Conservation (phyloP, 208 protist species). For the Endotrypanum monterogeii region DNA sequence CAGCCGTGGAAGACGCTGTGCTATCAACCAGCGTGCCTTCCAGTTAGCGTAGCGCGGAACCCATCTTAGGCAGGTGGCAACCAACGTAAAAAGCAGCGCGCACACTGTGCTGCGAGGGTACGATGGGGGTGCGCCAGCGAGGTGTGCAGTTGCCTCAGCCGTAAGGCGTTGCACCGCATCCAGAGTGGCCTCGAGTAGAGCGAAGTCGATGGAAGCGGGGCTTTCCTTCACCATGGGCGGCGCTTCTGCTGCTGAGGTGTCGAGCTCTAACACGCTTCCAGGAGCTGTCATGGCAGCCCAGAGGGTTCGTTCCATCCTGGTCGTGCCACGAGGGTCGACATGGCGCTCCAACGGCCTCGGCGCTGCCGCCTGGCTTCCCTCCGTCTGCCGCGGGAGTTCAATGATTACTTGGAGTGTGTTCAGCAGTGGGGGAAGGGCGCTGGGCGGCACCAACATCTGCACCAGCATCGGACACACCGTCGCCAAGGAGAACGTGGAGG, state of each 20-base stretch:
- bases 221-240: slow-evolving; percentile 30
- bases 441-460: slow-evolving; percentile 41
- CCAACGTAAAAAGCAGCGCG: slow-evolving; percentile 38
- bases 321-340: slow-evolving; percentile 4
- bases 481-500: slow-evolving; percentile 17
- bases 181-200: slow-evolving; percentile 52
- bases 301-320: slow-evolving; percentile 4
- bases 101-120: slow-evolving; percentile 6
- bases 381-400: slow-evolving; percentile 3
- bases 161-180: slow-evolving; percentile 48
- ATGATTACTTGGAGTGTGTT: slow-evolving; percentile 11
- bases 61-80: slow-evolving; percentile 46
- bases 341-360: neutral
- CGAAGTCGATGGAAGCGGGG: slow-evolving; percentile 55
- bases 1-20: slow-evolving; percentile 50
- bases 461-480: slow-evolving; percentile 41
- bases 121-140: slow-evolving; percentile 1
- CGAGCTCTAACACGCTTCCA: slow-evolving; percentile 9
- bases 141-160: slow-evolving; percentile 43
- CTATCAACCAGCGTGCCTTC: slow-evolving; percentile 70
- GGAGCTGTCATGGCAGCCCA: slow-evolving; percentile 29
- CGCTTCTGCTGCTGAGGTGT: slow-evolving; percentile 10
- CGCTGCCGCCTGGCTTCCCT: neutral
- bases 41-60: slow-evolving; percentile 49
- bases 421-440: slow-evolving; percentile 29